Percentiles rank a stretch among this genome's conserved stretches.
phyloP scores from a whole-genome alignment of 345 rosid species.

The Arabidopsis arenosa region DNA sequence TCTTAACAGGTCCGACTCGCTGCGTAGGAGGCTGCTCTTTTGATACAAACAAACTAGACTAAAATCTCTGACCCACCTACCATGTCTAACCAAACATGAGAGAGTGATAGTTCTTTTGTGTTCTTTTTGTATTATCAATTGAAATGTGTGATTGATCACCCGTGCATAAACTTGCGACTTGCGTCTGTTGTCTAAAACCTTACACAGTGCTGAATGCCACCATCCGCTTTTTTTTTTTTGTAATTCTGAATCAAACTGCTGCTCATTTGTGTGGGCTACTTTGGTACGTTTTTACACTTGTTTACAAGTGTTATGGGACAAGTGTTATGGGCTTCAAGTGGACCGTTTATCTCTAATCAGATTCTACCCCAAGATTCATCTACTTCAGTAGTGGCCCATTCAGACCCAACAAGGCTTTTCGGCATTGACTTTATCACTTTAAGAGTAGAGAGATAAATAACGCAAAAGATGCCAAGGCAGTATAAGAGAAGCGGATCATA shows the following conservation, averaged over 20 bases:
- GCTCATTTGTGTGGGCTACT: neutral
- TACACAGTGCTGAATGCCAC: neutral
- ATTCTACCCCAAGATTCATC: neutral
- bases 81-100: conserved; percentile 14
- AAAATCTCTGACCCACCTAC: conserved; percentile 18
- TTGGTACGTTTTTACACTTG: neutral
- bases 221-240: neutral
- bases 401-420: conserved; percentile 7
- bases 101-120: conserved; percentile 28
- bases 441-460: neutral
- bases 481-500: conserved; percentile 3
- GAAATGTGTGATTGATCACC: conserved; percentile 14
- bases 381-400: conserved; percentile 3
- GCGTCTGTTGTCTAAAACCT: neutral
- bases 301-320: neutral
- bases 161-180: neutral
- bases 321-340: neutral
- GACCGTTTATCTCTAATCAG: neutral
- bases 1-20: conserved; percentile 41
- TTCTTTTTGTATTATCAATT: conserved; percentile 12
- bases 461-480: neutral
- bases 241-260: neutral
- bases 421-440: neutral
- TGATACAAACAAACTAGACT: conserved; percentile 38
- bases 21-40: conserved; percentile 77